Conservation (phyloP, 2,329 filamentous ascomycete species). For the Sclerotinia sclerotiorum region DNA sequence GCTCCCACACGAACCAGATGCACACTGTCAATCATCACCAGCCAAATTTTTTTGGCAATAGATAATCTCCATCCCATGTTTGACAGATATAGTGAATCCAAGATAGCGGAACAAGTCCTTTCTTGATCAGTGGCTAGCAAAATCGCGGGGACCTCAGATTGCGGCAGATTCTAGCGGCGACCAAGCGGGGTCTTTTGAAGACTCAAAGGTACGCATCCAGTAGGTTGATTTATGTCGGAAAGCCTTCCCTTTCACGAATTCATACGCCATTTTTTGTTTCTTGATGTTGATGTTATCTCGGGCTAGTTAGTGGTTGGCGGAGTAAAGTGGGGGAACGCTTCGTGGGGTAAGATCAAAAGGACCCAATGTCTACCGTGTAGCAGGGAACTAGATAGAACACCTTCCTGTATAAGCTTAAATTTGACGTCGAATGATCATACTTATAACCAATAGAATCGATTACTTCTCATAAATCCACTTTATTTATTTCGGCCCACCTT, state of each 20-base stretch:
- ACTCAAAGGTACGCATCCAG: background rate
- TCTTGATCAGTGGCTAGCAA: background rate
- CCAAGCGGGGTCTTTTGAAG: background rate
- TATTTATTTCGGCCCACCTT: too few species aligned
- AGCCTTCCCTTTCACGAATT: background rate
- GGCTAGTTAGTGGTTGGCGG: background rate
- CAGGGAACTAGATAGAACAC: too few species aligned
- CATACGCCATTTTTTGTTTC: background rate
- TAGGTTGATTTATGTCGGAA: background rate
- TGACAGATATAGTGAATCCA: background rate
- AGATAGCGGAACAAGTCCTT: background rate
- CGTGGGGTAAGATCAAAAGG: background rate
- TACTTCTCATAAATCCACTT: too few species aligned
- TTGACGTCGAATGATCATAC: too few species aligned
- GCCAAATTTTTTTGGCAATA: too few species aligned
- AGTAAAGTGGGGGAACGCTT: background rate
- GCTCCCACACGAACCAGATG: background rate
- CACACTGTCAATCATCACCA: background rate
- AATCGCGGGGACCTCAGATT: constrained; percentile 17
- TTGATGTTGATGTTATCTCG: background rate
- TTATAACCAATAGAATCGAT: too few species aligned
- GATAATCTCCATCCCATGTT: background rate
- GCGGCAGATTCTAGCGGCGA: background rate
- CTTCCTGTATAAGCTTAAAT: too few species aligned
- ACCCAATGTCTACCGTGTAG: background rate